Conservation (phyloP, 768 basidiomycete species). For the Suillus variegatus region DNA sequence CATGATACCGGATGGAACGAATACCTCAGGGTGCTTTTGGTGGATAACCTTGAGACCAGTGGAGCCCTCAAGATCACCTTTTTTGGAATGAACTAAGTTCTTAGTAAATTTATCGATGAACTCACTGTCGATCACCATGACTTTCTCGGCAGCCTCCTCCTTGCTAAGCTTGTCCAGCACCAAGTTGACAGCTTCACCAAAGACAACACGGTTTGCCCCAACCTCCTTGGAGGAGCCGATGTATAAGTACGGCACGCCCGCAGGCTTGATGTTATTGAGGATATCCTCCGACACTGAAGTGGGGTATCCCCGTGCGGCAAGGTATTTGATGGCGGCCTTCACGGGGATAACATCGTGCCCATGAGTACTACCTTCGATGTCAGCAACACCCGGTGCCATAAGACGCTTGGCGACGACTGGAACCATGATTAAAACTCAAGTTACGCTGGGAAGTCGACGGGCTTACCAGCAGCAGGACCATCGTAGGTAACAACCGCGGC, state of each 20-base stretch:
- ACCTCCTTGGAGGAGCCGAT: constrained; percentile 71
- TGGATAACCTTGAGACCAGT: constrained; percentile 88
- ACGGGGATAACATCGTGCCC: constrained; percentile 88
- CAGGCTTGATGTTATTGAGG: constrained; percentile 65
- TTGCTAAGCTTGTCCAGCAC: constrained; percentile 76
- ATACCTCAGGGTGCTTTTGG: constrained; percentile 88
- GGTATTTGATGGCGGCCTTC: constrained; percentile 76
- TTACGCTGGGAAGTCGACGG: background rate
- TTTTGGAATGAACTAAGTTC: background rate
- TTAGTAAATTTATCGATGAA: background rate
- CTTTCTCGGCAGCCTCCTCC: constrained; percentile 76
- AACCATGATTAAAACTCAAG: background rate
- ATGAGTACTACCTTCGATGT: constrained; percentile 77
- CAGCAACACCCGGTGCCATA: constrained; percentile 71
- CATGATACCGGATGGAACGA: constrained; percentile 84
- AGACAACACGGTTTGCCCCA: constrained; percentile 80
- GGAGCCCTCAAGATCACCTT: constrained; percentile 85
- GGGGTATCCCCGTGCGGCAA: constrained; percentile 60
- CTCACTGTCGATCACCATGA: constrained; percentile 87
- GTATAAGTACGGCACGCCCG: constrained; percentile 56
- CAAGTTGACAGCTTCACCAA: constrained; percentile 80
- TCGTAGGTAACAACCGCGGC: constrained; percentile 52
- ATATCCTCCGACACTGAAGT: constrained; percentile 49
- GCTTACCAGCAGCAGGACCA: constrained; percentile 79
- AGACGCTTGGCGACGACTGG: constrained; percentile 67